Base-by-base conservation (phyloP, 2,329 filamentous ascomycete species). In the Pleoardoris graminearum region DNA sequence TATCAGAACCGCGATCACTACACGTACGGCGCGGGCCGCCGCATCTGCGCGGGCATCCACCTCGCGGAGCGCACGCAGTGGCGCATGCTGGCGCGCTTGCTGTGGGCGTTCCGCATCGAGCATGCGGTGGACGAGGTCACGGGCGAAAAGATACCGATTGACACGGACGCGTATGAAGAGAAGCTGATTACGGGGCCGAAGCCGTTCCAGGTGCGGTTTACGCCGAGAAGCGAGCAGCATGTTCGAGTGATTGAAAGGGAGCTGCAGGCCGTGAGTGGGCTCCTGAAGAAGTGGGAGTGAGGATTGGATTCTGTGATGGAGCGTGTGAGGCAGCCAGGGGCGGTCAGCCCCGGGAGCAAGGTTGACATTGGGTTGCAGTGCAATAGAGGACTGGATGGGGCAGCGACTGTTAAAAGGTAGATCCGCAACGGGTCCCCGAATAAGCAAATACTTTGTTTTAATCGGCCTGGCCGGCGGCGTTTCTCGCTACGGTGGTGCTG, bases 161-260 rank as follows among this genome's bases (percentile, higher is more conserved):
- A 74, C 46, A 55, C 55, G 0, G 45, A 61, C 3, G 65, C 55
- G 16, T 76, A 67, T 56, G 65, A 62, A 39, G 66, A 73, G 21
- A 73, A 71, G 0, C 67, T 77, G 23, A 58, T 73, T 19, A 62
- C 66, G n/a, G 68, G 65, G n/a, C 81, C 81, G 5, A 73, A 76
- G 60, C 77, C 79, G 0, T 84, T 83, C 57, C 63, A 73, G 50
- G 82, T 82, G 43, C 75, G 74, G 43, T 80, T 84, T 55, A 73
- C 67, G 16, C 78, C 80, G 14, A 73, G 81, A 21, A 77, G 67
- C 7, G 58, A 63, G 38, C 50, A 59, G 36, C 69, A 74, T 55
- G 57, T 56, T 8, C 55, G 63, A 39, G 65, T 70, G 5, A 68
- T 77, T 22, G 53, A 65, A 42, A 64, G 44, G 12, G 70, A 75